Base-by-base conservation (phyloP, 192 early-diverging fungal species). In the Spizellomyces sp. region DNA sequence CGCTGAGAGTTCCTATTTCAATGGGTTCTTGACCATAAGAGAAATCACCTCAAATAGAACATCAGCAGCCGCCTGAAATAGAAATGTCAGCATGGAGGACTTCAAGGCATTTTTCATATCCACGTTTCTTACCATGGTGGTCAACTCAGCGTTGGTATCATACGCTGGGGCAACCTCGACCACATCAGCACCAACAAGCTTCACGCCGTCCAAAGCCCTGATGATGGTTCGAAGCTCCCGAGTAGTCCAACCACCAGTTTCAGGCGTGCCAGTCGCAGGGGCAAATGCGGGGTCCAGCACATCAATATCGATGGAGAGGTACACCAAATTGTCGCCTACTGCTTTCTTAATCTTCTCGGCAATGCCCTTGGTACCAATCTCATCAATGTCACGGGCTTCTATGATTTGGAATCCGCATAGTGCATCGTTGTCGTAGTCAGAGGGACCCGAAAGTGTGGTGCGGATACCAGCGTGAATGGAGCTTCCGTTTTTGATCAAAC, bases 161-260 rank as follows among this genome's bases (percentile, higher is more conserved):
- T 81, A 81, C 9, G 79, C 80, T 58, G 80, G 80, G 27, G 79
- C 75, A 0, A 81, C 79, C 50, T 80, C 79, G 8, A 80, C 79
- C 2, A 80, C 62, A 56, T 80, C 79, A 78, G 79, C 79, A 17
- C 79, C 79, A 7, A 80, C 71, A 22, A 80, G 47, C 54, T 75
- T 74, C 22, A 77, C 66, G 45, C 77, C 80, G 9, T 79, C 44
- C 59, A 80, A 64, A 27, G 78, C 58, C 9, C 79, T 70, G 7
- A 80, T 55, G 22, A 80, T 80, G 42, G 64, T 55, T 19, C 71
- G 48, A 64, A 80, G 65, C 50, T 80, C 79, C 21, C 79, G 63
- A 15, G 80, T 82, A 8, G 76, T 45, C 54, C 78, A 81, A 36
- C 79, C 79, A 45, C 79, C 79, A 27, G 60, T 66, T 46, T 80